Evolutionary conservation across 2,329 filamentous ascomycete genomes (phyloP), one percentile per base, ranked within the genome.

Genomic region (Arachnomyces sp.): DNA sequence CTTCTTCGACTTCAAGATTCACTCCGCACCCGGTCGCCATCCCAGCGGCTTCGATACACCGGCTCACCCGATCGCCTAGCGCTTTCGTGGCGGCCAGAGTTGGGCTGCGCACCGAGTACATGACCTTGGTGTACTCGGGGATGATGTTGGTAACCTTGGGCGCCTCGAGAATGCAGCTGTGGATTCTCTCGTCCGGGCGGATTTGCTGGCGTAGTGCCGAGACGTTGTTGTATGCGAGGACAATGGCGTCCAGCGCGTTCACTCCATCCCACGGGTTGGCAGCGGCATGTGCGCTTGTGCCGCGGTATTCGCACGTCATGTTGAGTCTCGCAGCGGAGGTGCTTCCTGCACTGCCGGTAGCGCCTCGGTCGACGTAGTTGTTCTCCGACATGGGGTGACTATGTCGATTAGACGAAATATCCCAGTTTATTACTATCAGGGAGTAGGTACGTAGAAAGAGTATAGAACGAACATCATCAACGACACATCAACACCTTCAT

Each of bases 181-280:
- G 67, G 11, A 74, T 61, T 29, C 70, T 64, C 39, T 71, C 62
- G n/a, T 66, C 66, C 0, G 73, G 68, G 42, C 65, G 63, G 2
- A 71, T 66, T 49, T 78, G 74, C 53, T 77, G 74, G 2, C 75
- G 65, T 4, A 78, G 60, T 2, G 72, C 61, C 0, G 68, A 69
- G 5, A 78, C 52, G 29, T 48, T 52, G 38, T 52, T 53, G 43
- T 62, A 62, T 8, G 54, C 67, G 1, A 62, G 61, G 3, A 77
- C 60, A 4, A 73, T 55, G 0, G 73, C 74, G 45, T 78, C 75
- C 0, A 77, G 62, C 0, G 75, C 74, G 50, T 78, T 78, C 45
- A 70, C 63, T 0, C 75, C 75, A 7, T 71, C 58, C 73, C 73
- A 77, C 0, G 74, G 75, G n/a, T 55, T 65, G 4, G 66, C 65